Conservation (phyloP, 441 rosid genomes). For the Manihot esculenta region DNA sequence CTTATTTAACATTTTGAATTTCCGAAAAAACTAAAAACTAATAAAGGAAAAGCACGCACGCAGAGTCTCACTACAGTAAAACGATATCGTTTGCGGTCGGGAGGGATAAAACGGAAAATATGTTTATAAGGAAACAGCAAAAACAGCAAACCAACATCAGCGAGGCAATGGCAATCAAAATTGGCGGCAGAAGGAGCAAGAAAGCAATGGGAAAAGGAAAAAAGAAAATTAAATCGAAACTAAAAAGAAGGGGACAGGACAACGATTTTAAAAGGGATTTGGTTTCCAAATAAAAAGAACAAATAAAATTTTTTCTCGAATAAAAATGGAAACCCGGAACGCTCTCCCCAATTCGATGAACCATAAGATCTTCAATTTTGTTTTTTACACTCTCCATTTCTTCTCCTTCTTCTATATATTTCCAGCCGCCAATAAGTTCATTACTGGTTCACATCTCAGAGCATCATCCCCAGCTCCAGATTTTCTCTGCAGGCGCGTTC, state of each 20-base stretch:
- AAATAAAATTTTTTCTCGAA: not conserved
- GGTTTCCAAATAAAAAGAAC: slow-evolving; percentile 1
- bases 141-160: too few species aligned
- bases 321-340: slow-evolving; percentile 14
- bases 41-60: too few species aligned
- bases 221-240: not conserved
- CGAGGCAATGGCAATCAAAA: slow-evolving; percentile 1
- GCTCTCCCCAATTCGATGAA: too few species aligned
- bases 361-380: slow-evolving; percentile 4
- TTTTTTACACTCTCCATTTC: not conserved
- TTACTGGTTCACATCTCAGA: not conserved
- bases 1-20: too few species aligned
- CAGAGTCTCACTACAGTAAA: too few species aligned
- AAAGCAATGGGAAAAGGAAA: not conserved
- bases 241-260: not conserved
- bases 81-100: too few species aligned
- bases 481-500: not conserved
- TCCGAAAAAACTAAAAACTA: too few species aligned
- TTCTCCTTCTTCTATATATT: not conserved
- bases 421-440: not conserved
- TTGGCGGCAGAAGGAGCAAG: slow-evolving; percentile 5
- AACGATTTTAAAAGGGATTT: slow-evolving; percentile 7
- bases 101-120: too few species aligned
- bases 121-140: too few species aligned
- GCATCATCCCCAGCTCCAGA: not conserved